phyloP scores from a whole-genome alignment of 2,329 filamentous ascomycete species.

The Didymella keratinophila region DNA sequence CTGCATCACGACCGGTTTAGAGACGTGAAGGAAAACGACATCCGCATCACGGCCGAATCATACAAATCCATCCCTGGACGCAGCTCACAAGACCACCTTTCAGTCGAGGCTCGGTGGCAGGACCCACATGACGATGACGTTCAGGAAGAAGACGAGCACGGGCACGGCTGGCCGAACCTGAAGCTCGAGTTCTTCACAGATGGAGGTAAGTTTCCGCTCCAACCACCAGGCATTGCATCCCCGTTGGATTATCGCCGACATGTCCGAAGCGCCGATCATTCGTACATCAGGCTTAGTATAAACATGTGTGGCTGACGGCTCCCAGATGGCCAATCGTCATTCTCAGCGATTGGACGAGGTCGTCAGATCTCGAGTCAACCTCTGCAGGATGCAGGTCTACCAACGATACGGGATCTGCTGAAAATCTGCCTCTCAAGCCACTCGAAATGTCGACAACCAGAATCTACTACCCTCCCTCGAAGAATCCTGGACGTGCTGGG shows the following conservation, averaged over 20 bases:
- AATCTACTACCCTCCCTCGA: constrained; percentile 38
- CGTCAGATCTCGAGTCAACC: constrained; percentile 40
- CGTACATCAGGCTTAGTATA: constrained; percentile 16
- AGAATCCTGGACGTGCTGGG: constrained; percentile 43
- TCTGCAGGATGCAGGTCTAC: constrained; percentile 40
- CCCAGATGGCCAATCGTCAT: constrained; percentile 44
- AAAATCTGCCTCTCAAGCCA: constrained; percentile 43
- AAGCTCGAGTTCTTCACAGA: constrained; percentile 50
- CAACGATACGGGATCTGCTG: constrained; percentile 38
- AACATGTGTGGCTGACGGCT: constrained; percentile 26
- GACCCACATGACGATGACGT: constrained; percentile 28
- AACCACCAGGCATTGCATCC: neutral
- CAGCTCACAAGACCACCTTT: constrained; percentile 43
- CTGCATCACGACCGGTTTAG: constrained; percentile 44
- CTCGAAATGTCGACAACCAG: constrained; percentile 37
- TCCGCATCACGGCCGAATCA: constrained; percentile 41
- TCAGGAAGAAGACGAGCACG: constrained; percentile 29
- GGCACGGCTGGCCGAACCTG: constrained; percentile 43
- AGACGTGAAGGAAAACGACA: constrained; percentile 32
- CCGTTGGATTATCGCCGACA: constrained; percentile 1
- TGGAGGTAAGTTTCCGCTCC: constrained; percentile 37
- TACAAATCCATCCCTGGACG: constrained; percentile 28
- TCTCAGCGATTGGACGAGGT: constrained; percentile 48
- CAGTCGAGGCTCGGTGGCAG: constrained; percentile 46
- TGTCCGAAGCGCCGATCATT: constrained; percentile 14